phyloP scores from a whole-genome alignment of 2,329 filamentous ascomycete species.

The Colletotrichum gigasporum region DNA sequence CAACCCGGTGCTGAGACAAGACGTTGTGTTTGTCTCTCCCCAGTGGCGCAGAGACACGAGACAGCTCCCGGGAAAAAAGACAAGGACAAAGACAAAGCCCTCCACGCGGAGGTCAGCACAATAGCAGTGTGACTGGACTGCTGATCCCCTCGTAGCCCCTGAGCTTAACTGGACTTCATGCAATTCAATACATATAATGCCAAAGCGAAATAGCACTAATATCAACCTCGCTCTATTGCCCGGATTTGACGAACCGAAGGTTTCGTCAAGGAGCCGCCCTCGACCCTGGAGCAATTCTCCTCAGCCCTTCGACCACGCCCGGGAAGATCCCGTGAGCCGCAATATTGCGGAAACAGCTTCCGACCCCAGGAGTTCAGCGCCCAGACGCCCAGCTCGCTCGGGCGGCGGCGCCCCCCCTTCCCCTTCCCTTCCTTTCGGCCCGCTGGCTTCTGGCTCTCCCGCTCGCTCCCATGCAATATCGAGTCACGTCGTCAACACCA shows the following conservation, averaged over 20 bases:
- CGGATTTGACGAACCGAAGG: background rate
- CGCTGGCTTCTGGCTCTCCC: slow-evolving; percentile 19
- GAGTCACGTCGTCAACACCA: background rate
- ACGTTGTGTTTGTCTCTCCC: background rate
- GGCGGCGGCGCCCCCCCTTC: background rate
- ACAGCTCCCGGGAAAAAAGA: too few relatives aligned
- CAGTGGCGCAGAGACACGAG: slow-evolving; percentile 7
- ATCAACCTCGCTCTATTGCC: background rate
- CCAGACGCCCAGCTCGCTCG: slow-evolving; percentile 45
- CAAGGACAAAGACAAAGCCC: background rate
- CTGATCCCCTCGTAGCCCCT: background rate
- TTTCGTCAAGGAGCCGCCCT: background rate
- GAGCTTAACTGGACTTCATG: slow-evolving; percentile 30
- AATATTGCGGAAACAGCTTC: slow-evolving; percentile 15
- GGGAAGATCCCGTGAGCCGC: slow-evolving; percentile 19
- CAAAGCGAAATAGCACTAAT: background rate
- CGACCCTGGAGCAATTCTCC: background rate
- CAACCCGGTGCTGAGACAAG: background rate
- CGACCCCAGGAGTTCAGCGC: slow-evolving; percentile 29
- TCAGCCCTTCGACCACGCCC: background rate
- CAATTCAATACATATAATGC: slow-evolving; percentile 5
- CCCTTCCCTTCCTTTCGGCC: slow-evolving; percentile 1
- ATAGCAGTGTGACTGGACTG: background rate
- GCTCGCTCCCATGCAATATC: background rate
- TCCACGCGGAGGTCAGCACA: background rate